Base-by-base conservation (phyloP, 129 eudicot species). In the Helichrysum umbraculigerum region DNA sequence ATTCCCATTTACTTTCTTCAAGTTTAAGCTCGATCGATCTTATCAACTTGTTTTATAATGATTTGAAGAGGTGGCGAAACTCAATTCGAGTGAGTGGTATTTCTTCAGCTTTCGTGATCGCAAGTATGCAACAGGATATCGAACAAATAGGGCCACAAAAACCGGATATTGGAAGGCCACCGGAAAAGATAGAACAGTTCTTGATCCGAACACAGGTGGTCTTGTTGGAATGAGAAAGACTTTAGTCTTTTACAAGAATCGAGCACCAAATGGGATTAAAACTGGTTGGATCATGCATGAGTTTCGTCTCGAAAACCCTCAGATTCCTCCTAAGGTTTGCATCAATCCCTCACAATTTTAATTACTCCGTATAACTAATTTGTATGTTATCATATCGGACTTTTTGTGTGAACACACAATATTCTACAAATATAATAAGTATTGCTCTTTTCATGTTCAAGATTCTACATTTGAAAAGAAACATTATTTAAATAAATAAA, bases 251-350 rank as follows among this genome's bases (percentile, higher is more conserved):
- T 90, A 93, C 91, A 80, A 85, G 68, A 85, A 88, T 68, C 85
- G 98, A 50, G 98, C 98, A 60, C 98, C 98, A 1, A 90, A 93
- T 84, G 98, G 98, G 71, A 77, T 90, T 79, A 93, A 93, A 84
- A 88, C 93, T 20, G 91, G 91, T 51, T 93, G 97, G 97, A 93
- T 93, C 85, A 93, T 93, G 98, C 98, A 93, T 9, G 98, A 93
- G 69, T 93, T 90, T 84, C 92, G 98, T 56, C 84, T 90, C 6
- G 93, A 93, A 68, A 88, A 81, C 76, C 97, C 97, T 7, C 86
- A 88, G 58, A 44, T 81, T 63, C 91, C 98, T 83, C 97, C 93
- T 28, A 90, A 90, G 98, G 98, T 90, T 78, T 17, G 70, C 52
- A 52, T 74, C 42, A 44, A 30, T 61, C 37, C 7, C 66, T 16